phyloP scores from a whole-genome alignment of 306 rosid species.

The Dicorynia guianensis region DNA sequence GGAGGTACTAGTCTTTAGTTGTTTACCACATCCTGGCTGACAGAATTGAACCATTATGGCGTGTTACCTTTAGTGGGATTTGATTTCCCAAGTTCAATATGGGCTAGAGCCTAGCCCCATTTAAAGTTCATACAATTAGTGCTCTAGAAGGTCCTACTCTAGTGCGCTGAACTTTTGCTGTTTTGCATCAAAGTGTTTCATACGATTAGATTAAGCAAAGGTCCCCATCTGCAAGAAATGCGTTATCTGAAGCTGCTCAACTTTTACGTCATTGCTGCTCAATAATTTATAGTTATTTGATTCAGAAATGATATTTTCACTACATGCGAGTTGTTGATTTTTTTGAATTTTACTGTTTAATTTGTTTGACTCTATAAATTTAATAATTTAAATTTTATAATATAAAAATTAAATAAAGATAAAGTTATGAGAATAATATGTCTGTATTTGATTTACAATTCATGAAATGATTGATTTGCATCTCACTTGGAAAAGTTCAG shows the following conservation, averaged over 20 bases:
- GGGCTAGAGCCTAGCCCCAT: not conserved
- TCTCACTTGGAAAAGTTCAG: not conserved
- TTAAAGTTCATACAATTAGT: not conserved
- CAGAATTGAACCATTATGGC: not conserved
- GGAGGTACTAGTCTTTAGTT: not conserved
- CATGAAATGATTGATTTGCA: not conserved
- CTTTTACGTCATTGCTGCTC: not conserved
- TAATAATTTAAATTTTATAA: no score
- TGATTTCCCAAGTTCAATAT: not conserved
- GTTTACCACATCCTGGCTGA: no score
- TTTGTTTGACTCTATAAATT: no score
- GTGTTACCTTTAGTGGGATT: not conserved
- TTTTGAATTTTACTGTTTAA: no score
- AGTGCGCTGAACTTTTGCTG: not conserved
- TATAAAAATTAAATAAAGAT: no score
- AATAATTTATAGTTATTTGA: conserved; percentile 16
- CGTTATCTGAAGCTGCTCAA: not conserved
- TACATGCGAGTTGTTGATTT: no score
- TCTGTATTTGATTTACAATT: not conserved
- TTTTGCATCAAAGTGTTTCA: not conserved
- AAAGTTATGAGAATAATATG: no score
- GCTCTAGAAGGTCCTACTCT: not conserved
- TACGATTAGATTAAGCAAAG: not conserved
- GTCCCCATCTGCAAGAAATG: not conserved
- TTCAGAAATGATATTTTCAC: no score